Evolutionary conservation across 306 rosid genomes (phyloP).

Genomic region (Gynostemma pentaphyllum): DNA sequence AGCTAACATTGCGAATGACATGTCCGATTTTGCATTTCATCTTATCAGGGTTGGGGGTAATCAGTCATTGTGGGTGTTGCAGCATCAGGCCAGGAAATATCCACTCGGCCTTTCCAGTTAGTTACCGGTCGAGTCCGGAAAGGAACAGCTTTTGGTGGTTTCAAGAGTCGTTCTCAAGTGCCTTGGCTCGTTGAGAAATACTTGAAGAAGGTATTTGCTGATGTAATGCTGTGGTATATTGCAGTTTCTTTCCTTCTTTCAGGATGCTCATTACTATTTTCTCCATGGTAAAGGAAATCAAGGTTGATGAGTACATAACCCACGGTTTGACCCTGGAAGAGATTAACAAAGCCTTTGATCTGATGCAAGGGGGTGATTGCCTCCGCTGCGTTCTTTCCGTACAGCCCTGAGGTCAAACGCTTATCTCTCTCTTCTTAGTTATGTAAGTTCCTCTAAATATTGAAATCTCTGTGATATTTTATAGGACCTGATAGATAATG

Average conservation of each 20-base stretch:
- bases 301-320: constrained; percentile 91
- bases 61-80: constrained; percentile 96
- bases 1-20: neutral
- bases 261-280: neutral
- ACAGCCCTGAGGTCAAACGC: constrained; percentile 18
- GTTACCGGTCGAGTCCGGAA: constrained; percentile 98
- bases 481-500: neutral
- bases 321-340: constrained; percentile 65
- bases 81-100: constrained; percentile 83
- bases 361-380: constrained; percentile 83
- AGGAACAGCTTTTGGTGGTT: constrained; percentile 97
- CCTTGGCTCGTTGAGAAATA: constrained; percentile 96
- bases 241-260: neutral
- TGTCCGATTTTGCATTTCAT: constrained; percentile 4
- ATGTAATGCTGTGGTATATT: neutral
- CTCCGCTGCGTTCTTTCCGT: constrained; percentile 81
- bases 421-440: neutral
- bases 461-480: neutral
- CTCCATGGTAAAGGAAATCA: constrained; percentile 63
- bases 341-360: constrained; percentile 83
- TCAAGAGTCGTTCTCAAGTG: constrained; percentile 92
- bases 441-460: constrained; percentile 3
- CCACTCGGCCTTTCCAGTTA: constrained; percentile 87
- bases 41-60: constrained; percentile 85
- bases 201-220: constrained; percentile 59